phyloP scores from a whole-genome alignment of 768 basidiomycete genomes.

The Rhodosporidiobolus sp. region DNA sequence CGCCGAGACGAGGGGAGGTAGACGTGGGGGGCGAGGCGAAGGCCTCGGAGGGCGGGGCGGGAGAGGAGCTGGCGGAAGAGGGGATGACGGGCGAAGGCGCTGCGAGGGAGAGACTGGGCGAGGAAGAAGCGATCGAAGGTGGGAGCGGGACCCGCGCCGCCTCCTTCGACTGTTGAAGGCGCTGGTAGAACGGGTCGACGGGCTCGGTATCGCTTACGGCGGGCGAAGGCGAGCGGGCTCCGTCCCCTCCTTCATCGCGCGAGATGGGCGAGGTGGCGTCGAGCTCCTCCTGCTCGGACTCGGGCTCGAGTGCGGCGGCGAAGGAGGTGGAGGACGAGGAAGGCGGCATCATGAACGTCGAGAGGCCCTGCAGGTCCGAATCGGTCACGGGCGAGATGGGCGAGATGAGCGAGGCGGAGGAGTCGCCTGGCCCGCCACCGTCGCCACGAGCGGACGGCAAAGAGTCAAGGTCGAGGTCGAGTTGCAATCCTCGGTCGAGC shows the following conservation, averaged over 20 bases:
- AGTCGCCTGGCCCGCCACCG: background rate
- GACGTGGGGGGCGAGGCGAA: background rate
- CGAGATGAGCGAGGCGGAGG: background rate
- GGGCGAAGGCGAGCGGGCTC: background rate
- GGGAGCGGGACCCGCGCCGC: background rate
- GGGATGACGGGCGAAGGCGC: background rate
- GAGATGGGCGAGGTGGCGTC: too few relatives aligned
- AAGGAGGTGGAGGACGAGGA: background rate
- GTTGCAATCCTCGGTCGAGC: background rate
- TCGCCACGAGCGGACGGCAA: background rate
- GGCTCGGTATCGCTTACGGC: conserved; percentile 19
- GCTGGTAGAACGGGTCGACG: conserved; percentile 24
- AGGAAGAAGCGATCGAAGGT: background rate
- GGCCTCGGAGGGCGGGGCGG: background rate
- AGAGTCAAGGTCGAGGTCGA: background rate
- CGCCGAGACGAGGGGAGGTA: background rate
- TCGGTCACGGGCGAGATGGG: conserved; percentile 17
- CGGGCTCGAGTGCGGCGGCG: background rate
- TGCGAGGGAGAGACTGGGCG: background rate
- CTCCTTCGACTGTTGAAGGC: background rate
- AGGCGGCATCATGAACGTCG: too few relatives aligned
- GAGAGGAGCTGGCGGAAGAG: background rate
- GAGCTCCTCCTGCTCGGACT: background rate
- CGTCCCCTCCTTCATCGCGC: too few relatives aligned
- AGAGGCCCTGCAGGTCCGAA: background rate